phyloP scores from a whole-genome alignment of 345 rosid species.

The Aegle marmelos region DNA sequence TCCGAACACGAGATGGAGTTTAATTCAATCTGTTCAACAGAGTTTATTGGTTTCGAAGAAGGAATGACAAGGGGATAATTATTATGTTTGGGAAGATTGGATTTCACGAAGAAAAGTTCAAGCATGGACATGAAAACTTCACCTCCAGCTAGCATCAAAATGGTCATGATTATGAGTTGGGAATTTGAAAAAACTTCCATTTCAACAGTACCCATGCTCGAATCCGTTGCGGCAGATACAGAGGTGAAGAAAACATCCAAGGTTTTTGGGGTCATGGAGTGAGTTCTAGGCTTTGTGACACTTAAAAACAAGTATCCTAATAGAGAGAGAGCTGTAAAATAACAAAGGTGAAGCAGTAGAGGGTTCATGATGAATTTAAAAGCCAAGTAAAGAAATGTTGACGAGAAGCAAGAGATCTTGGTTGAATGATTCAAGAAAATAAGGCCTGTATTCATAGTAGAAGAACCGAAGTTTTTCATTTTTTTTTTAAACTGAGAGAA shows the following conservation, averaged over 20 bases:
- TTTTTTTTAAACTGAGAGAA: no score
- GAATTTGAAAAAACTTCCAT: conserved; percentile 77
- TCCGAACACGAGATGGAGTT: background rate
- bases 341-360: conserved; percentile 36
- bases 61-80: no score
- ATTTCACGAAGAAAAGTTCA: conserved; percentile 8
- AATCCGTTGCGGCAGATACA: conserved; percentile 56
- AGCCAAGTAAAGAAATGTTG: background rate
- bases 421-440: background rate
- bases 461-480: background rate
- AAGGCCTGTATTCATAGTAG: background rate
- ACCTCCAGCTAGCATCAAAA: conserved; percentile 60
- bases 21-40: conserved; percentile 3
- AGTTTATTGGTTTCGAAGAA: no score
- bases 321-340: conserved; percentile 35
- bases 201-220: conserved; percentile 77
- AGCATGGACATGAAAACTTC: conserved; percentile 65
- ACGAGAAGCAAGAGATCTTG: background rate
- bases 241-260: conserved; percentile 72
- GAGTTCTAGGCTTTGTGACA: conserved; percentile 32
- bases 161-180: conserved; percentile 52
- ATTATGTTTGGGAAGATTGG: background rate
- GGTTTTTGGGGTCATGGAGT: conserved; percentile 26
- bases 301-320: conserved; percentile 37
- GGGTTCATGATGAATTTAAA: conserved; percentile 1